phyloP scores from a whole-genome alignment of 2,329 filamentous ascomycete genomes.

The Fusarium nodosum region DNA sequence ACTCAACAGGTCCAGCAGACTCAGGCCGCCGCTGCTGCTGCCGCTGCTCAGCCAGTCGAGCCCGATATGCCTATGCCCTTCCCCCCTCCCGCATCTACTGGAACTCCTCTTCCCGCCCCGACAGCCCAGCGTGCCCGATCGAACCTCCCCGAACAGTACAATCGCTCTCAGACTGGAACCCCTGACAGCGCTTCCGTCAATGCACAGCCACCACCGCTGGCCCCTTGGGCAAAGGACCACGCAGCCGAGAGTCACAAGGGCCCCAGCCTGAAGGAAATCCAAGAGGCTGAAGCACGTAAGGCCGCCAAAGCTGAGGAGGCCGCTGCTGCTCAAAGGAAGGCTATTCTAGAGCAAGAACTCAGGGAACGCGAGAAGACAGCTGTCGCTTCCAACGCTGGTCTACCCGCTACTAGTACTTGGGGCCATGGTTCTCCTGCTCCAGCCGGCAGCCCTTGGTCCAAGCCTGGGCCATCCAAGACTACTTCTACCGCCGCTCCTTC shows the following conservation, averaged over 20 bases:
- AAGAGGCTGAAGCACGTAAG: constrained; percentile 93
- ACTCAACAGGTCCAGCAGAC: constrained; percentile 89
- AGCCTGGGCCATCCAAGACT: constrained; percentile 67
- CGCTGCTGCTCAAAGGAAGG: constrained; percentile 81
- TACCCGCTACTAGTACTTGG: constrained; percentile 93
- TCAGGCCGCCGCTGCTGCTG: constrained; percentile 60
- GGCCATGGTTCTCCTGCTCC: constrained; percentile 81
- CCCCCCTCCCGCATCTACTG: constrained; percentile 72
- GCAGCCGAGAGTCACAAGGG: constrained; percentile 79
- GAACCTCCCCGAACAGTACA: constrained; percentile 82
- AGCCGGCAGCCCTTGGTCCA: constrained; percentile 76
- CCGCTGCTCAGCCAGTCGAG: constrained; percentile 61
- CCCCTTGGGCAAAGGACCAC: constrained; percentile 94
- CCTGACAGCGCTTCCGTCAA: constrained; percentile 66
- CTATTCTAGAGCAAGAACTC: constrained; percentile 82
- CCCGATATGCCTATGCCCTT: constrained; percentile 81
- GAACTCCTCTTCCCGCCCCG: constrained; percentile 87
- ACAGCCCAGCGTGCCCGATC: constrained; percentile 87
- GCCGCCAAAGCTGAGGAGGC: constrained; percentile 89
- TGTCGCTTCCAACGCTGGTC: constrained; percentile 66
- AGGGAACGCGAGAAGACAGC: constrained; percentile 72
- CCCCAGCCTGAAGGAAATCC: constrained; percentile 95
- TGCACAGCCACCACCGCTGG: constrained; percentile 76
- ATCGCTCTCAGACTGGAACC: constrained; percentile 81
- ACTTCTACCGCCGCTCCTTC: constrained; percentile 44